These are phyloP conservation scores for Yamadazyma sp. DNA, from an alignment of 805 yeast genomes.

Conservation along the genomic window DNA sequence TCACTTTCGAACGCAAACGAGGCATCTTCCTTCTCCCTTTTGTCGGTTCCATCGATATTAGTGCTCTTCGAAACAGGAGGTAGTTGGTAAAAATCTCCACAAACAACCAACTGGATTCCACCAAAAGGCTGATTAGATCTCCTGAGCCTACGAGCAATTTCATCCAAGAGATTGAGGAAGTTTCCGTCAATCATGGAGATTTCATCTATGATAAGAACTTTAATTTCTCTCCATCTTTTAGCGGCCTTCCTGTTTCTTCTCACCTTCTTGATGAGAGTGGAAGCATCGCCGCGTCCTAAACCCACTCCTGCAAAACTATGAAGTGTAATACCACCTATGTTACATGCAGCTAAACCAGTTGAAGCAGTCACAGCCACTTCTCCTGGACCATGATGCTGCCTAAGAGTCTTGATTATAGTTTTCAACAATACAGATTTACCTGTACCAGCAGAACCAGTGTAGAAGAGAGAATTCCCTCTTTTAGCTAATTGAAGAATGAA, in stretches of 20 bases:
- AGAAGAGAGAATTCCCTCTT: constrained; percentile 70
- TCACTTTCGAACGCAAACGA: constrained; percentile 64
- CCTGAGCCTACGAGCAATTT: constrained; percentile 54
- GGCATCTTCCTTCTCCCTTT: constrained; percentile 19
- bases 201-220: constrained; percentile 73
- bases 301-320: constrained; percentile 82
- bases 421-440: constrained; percentile 89
- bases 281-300: constrained; percentile 55
- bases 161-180: constrained; percentile 61
- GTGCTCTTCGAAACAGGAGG: constrained; percentile 62
- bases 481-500: constrained; percentile 64
- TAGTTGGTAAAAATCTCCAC: constrained; percentile 81
- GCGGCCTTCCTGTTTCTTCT: constrained; percentile 49
- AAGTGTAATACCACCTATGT: constrained; percentile 75
- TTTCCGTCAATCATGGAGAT: constrained; percentile 77
- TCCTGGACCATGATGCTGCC: constrained; percentile 43
- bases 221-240: constrained; percentile 54
- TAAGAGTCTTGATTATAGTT: constrained; percentile 56
- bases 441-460: constrained; percentile 98
- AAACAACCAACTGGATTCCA: constrained; percentile 71
- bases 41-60: constrained; percentile 27
- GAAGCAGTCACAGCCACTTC: constrained; percentile 78
- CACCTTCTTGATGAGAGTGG: constrained; percentile 50
- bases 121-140: constrained; percentile 62
- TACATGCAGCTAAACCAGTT: constrained; percentile 81